Evolutionary conservation across 2,329 filamentous ascomycete genomes (phyloP).

Genomic region (Trichoderma koningiopsis): DNA sequence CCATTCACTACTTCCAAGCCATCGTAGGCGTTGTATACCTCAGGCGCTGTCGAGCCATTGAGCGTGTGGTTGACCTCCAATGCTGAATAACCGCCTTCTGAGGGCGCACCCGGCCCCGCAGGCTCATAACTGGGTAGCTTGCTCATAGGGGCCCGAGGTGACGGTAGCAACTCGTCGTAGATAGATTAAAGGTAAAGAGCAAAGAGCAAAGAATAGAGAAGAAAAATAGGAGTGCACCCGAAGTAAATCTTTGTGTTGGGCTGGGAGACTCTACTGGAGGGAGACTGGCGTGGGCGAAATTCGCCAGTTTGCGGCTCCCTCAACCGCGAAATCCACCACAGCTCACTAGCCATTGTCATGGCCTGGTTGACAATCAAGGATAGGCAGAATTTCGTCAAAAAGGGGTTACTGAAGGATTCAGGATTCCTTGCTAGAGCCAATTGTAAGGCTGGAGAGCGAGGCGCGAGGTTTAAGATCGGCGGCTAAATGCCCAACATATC

Average conservation of each 20-base stretch:
- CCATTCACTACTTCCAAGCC: background rate
- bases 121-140: background rate
- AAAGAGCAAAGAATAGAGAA: background rate
- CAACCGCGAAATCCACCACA: background rate
- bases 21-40: background rate
- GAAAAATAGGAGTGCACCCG: background rate
- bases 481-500: background rate
- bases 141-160: background rate
- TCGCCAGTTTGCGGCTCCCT: background rate
- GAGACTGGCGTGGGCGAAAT: background rate
- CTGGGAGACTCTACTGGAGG: background rate
- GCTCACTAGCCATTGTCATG: background rate
- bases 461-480: background rate
- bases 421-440: background rate
- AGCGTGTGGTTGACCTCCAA: background rate
- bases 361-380: background rate
- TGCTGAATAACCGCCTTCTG: background rate
- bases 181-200: background rate
- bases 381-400: background rate
- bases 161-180: background rate
- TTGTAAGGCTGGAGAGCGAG: background rate
- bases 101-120: background rate
- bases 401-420: background rate
- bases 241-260: background rate
- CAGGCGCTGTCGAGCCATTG: background rate